Conservation (phyloP, 352 stramenopile species). For the Globisporangium cylindrosporum region DNA sequence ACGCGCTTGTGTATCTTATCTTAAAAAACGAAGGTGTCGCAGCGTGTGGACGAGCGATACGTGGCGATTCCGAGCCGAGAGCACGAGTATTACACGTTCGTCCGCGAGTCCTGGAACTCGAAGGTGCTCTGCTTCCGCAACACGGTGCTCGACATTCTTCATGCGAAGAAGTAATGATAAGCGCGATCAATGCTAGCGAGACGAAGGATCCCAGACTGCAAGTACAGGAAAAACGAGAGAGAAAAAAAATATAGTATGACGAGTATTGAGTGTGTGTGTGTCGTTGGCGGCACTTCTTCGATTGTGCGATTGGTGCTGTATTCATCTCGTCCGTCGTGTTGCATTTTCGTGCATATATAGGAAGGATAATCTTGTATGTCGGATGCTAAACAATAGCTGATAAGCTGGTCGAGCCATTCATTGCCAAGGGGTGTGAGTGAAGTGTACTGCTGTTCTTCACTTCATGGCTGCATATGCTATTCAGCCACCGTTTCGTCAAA, state of each 20-base stretch:
- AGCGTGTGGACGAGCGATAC: conserved; percentile 48
- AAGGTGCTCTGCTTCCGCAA: conserved; percentile 64
- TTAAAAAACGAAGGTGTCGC: neutral
- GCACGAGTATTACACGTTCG: conserved; percentile 81
- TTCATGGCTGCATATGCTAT: neutral
- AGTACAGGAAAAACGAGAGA: neutral
- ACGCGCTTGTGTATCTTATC: neutral
- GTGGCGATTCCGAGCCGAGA: conserved; percentile 60
- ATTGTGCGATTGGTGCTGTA: neutral
- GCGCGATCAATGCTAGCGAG: neutral
- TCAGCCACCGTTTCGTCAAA: neutral
- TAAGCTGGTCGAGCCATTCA: neutral
- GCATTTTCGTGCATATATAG: neutral
- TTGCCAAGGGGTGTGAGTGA: neutral
- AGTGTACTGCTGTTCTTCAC: neutral
- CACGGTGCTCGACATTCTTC: conserved; percentile 51
- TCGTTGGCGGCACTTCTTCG: neutral
- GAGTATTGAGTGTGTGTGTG: conserved; percentile 2
- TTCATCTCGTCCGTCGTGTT: neutral
- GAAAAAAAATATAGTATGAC: conserved; percentile 9
- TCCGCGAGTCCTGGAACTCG: conserved; percentile 70
- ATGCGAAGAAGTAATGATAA: conserved; percentile 29
- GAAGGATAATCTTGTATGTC: neutral
- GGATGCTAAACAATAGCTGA: neutral
- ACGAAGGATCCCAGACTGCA: neutral